Conservation (phyloP, 371 early-diverging fungal genomes). For the Fennellomyces sp. region DNA sequence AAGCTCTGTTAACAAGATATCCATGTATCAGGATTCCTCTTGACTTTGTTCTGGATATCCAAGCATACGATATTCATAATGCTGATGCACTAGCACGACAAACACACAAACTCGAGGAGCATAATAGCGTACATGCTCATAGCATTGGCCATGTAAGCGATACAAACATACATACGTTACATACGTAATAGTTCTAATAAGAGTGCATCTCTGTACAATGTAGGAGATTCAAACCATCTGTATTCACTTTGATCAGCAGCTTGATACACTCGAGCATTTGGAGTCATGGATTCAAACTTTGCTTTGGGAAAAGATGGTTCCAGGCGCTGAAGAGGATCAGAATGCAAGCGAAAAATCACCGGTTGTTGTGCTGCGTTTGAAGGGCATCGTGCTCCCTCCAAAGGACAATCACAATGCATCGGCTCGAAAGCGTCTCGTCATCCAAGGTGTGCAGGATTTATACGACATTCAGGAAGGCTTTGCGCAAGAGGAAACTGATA, state of each 20-base stretch:
- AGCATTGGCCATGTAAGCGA: slow-evolving; percentile 46
- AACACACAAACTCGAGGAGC: slow-evolving; percentile 35
- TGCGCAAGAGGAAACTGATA: slow-evolving; percentile 41
- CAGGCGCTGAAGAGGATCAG: slow-evolving; percentile 24
- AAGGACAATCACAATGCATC: slow-evolving; percentile 30
- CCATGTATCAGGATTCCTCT: slow-evolving; percentile 80
- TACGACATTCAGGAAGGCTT: slow-evolving; percentile 81
- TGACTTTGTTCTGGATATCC: slow-evolving; percentile 76
- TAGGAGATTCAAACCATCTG: slow-evolving; percentile 62
- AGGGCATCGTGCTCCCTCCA: slow-evolving; percentile 74
- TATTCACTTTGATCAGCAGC: slow-evolving; percentile 42
- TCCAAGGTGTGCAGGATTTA: slow-evolving; percentile 92
- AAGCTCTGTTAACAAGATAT: no score
- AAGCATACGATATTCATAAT: slow-evolving; percentile 67
- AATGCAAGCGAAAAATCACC: slow-evolving; percentile 4
- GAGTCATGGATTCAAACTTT: slow-evolving; percentile 91
- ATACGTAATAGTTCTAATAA: no score
- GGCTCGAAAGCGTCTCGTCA: slow-evolving; percentile 52
- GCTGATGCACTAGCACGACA: slow-evolving; percentile 33
- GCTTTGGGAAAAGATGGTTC: slow-evolving; percentile 84
- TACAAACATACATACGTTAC: no score
- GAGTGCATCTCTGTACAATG: no score
- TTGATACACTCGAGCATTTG: slow-evolving; percentile 42
- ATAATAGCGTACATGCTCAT: slow-evolving; percentile 33
- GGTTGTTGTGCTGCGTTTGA: slow-evolving; percentile 79